Percentiles rank a stretch among this genome's conserved stretches.
Conservation (phyloP, 75 land plant species). For the Chamaecyparis obtusa region DNA sequence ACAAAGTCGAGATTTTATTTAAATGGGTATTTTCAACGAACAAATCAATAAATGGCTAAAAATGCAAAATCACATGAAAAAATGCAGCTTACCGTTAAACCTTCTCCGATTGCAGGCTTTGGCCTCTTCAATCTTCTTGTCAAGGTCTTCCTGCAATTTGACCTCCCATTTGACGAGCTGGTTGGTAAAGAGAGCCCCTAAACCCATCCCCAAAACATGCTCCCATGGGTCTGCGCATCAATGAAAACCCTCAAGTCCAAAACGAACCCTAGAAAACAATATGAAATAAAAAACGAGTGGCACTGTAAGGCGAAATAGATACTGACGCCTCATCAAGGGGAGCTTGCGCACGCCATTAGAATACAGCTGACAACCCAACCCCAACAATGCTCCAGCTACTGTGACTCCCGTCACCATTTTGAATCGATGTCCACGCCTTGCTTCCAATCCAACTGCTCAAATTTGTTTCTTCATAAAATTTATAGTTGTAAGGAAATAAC, state of each 20-base stretch:
- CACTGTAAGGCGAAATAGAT: neutral
- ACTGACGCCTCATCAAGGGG: conserved; percentile 80
- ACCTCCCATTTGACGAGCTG: conserved; percentile 85
- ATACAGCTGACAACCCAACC: conserved; percentile 70
- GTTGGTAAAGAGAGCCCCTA: conserved; percentile 75
- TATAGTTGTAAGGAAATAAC: too few relatives aligned
- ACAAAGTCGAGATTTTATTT: too few relatives aligned
- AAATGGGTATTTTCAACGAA: too few relatives aligned
- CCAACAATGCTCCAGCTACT: conserved; percentile 70
- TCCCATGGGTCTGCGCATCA: conserved; percentile 81
- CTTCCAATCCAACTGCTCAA: neutral
- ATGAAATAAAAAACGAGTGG: too few relatives aligned
- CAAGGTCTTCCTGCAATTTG: conserved; percentile 71
- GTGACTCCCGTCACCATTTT: conserved; percentile 56
- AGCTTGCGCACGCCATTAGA: conserved; percentile 91
- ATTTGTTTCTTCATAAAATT: too few relatives aligned
- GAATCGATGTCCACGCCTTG: neutral
- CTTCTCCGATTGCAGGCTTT: conserved; percentile 76
- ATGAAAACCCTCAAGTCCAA: neutral
- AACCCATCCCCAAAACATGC: conserved; percentile 85
- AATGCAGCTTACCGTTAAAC: conserved; percentile 49
- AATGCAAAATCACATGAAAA: neutral
- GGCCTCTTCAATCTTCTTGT: conserved; percentile 74
- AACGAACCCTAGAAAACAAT: neutral
- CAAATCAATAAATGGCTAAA: neutral